These are phyloP conservation scores for Nematodospora valgi DNA, from an alignment of 805 yeast species.

Conservation along the genomic window DNA sequence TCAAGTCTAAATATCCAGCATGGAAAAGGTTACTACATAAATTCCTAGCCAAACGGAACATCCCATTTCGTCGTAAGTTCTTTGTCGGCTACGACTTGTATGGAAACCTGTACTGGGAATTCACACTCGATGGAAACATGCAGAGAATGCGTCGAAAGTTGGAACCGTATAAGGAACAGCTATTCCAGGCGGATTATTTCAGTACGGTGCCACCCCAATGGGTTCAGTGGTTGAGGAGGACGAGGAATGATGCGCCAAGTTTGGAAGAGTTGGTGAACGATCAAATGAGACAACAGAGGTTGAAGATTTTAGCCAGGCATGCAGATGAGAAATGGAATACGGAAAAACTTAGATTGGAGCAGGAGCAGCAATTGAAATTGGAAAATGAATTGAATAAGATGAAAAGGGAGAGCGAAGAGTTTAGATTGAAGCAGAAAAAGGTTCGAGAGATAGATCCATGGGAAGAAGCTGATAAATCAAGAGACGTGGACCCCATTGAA, in stretches of 20 bases:
- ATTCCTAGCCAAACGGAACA: conserved; percentile 57
- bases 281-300: conserved; percentile 48
- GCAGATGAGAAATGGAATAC: conserved; percentile 41
- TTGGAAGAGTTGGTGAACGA: conserved; percentile 61
- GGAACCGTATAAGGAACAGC: conserved; percentile 48
- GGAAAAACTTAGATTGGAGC: conserved; percentile 34
- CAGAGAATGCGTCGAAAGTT: conserved; percentile 59
- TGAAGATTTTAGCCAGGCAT: conserved; percentile 48
- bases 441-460: conserved; percentile 28
- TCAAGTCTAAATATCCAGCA: conserved; percentile 46
- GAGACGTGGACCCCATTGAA: conserved; percentile 31
- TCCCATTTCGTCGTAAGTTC: conserved; percentile 69
- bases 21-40: conserved; percentile 49
- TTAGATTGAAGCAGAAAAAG: not conserved
- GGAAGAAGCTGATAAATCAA: conserved; percentile 30
- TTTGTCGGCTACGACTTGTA: conserved; percentile 77
- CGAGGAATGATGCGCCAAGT: conserved; percentile 58
- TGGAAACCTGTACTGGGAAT: conserved; percentile 87
- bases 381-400: conserved; percentile 29
- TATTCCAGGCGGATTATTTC: conserved; percentile 57
- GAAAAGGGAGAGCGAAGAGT: conserved; percentile 14
- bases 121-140: conserved; percentile 51
- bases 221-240: conserved; percentile 76
- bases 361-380: conserved; percentile 28
- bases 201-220: conserved; percentile 65